Percentiles rank a stretch among this genome's conserved stretches.
These are phyloP conservation scores for Daldinia childiae DNA, from an alignment of 495 filamentous ascomycete genomes.

Conservation along the genomic window DNA sequence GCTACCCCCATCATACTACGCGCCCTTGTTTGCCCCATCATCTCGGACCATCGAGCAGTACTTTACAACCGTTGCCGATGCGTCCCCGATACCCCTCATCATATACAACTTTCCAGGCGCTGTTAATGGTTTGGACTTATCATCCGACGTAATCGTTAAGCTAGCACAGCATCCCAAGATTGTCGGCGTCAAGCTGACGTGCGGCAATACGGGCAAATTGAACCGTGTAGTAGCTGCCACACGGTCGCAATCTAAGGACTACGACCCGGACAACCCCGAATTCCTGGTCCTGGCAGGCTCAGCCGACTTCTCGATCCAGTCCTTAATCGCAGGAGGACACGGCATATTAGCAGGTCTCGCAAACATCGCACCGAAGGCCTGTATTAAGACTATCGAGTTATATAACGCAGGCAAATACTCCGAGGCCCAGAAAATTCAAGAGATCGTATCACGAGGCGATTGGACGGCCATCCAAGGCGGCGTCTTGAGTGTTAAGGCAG, in stretches of 20 bases:
- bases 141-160: constrained; percentile 78
- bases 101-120: constrained; percentile 89
- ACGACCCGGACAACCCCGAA: constrained; percentile 63
- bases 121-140: constrained; percentile 84
- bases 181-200: constrained; percentile 88
- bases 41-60: constrained; percentile 76
- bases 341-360: constrained; percentile 84
- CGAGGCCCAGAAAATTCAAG: constrained; percentile 76
- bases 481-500: constrained; percentile 83
- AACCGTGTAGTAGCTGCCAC: constrained; percentile 82
- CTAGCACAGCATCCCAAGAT: constrained; percentile 80
- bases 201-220: constrained; percentile 86
- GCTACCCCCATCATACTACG: constrained; percentile 89
- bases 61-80: constrained; percentile 75
- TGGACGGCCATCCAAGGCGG: constrained; percentile 84
- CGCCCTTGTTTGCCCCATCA: constrained; percentile 64
- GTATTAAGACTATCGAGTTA: constrained; percentile 75
- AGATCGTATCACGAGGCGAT: constrained; percentile 74
- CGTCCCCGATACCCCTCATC: constrained; percentile 75
- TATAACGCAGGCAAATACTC: constrained; percentile 72
- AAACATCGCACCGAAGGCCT: constrained; percentile 79
- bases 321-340: constrained; percentile 74
- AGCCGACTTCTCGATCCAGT: constrained; percentile 84
- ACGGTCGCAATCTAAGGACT: constrained; percentile 71
- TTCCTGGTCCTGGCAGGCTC: constrained; percentile 87